Conservation (phyloP, 176 grass and related monocot species). For the Oryza coarctata region DNA sequence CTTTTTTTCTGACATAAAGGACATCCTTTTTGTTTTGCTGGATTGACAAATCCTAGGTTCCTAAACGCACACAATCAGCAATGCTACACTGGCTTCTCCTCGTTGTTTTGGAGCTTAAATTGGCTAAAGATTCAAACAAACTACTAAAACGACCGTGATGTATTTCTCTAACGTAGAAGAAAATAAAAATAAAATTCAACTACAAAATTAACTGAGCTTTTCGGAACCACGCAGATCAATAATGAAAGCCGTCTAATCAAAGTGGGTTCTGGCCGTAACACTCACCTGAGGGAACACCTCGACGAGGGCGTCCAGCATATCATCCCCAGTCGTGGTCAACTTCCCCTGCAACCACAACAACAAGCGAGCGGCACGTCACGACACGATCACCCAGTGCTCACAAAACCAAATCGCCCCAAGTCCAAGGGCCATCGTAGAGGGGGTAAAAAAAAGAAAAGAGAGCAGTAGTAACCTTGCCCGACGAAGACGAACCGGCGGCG, state of each 20-base stretch:
- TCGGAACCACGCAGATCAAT: no score
- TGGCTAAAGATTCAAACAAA: no score
- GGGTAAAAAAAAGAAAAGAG: no score
- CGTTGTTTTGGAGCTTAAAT: background rate
- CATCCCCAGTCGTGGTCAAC: background rate
- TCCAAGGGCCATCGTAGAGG: no score
- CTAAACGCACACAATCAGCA: background rate
- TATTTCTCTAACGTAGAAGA: background rate
- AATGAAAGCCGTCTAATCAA: background rate
- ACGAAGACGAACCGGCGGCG: background rate
- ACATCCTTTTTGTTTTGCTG: background rate
- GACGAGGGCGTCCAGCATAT: conserved; percentile 29
- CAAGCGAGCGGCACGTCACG: background rate
- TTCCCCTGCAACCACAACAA: background rate
- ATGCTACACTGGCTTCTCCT: background rate
- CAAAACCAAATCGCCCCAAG: background rate
- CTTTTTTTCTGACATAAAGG: background rate
- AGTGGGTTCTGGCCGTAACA: background rate
- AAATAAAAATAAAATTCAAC: background rate
- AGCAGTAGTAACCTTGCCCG: background rate
- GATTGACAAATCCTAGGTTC: background rate
- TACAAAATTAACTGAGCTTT: background rate
- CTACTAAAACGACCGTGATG: no score
- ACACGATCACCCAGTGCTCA: background rate
- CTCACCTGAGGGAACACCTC: conserved; percentile 48